phyloP scores from a whole-genome alignment of 2,329 filamentous ascomycete species.

The Esteya vermicola region DNA sequence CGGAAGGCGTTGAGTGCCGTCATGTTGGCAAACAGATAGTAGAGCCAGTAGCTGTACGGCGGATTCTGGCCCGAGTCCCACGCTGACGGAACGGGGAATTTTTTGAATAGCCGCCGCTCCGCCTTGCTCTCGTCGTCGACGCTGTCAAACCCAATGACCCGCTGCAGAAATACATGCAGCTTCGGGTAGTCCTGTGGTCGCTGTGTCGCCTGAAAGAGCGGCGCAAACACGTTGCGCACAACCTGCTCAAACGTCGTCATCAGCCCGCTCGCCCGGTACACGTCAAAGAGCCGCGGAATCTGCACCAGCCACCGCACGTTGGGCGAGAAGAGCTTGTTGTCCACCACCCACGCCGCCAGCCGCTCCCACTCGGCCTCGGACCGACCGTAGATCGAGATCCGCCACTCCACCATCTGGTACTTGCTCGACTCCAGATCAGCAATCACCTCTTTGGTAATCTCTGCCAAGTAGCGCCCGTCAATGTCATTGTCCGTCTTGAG shows the following conservation, averaged over 20 bases:
- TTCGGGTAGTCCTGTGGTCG: slow-evolving; percentile 80
- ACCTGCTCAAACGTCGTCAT: slow-evolving; percentile 88
- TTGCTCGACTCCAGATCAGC: slow-evolving; percentile 96
- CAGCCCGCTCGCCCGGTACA: slow-evolving; percentile 79
- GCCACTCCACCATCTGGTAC: slow-evolving; percentile 99
- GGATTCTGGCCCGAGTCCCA: slow-evolving; percentile 94
- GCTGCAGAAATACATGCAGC: slow-evolving; percentile 83
- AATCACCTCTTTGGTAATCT: slow-evolving; percentile 97
- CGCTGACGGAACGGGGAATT: slow-evolving; percentile 78
- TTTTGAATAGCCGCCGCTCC: slow-evolving; percentile 84
- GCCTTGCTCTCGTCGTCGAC: slow-evolving; percentile 98
- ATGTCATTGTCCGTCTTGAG: slow-evolving; percentile 98
- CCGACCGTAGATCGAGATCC: slow-evolving; percentile 91
- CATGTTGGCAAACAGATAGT: slow-evolving; percentile 92
- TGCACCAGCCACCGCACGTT: slow-evolving; percentile 97
- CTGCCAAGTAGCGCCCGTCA: slow-evolving; percentile 84
- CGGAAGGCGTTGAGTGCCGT: slow-evolving; percentile 84
- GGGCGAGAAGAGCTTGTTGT: slow-evolving; percentile 95
- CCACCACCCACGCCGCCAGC: slow-evolving; percentile 89
- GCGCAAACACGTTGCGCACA: slow-evolving; percentile 81
- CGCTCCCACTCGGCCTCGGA: slow-evolving; percentile 95
- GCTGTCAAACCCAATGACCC: slow-evolving; percentile 93
- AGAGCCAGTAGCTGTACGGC: slow-evolving; percentile 98
- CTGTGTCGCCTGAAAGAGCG: slow-evolving; percentile 85
- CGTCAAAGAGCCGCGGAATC: slow-evolving; percentile 84